Evolutionary conservation across 1,284 basidiomycete species (phyloP), one percentile per base, ranked within the genome.

Genomic region (Trichosporon coremiiforme): DNA sequence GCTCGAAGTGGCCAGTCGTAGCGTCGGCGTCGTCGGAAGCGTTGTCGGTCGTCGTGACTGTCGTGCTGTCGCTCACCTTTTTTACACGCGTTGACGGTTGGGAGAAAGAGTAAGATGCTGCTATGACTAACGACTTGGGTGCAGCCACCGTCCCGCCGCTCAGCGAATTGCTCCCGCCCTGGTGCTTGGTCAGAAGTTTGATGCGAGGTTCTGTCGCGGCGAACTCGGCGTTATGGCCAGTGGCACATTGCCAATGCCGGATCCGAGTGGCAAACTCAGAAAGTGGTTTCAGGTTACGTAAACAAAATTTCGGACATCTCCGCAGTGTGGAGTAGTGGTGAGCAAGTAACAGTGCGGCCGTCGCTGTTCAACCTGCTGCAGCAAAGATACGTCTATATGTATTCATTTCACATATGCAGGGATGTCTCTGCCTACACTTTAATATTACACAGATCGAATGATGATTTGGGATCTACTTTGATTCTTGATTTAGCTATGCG

Each of bases 21-120:
- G n/a, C 57, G 57, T 17, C 17, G 31, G 31, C 31, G 31, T 15
- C 6, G 29, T 62, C 57, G 57, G 29, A 33, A 33, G 29, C 29
- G 29, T 62, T 33, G 57, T 33, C 57, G 29, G 31, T 7, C 55
- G 57, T 33, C 57, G 57, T 62, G 57, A 35, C 29, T 62, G 31
- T 33, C 31, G 57, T 62, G 57, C 57, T 62, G 57, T 62, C 57
- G 57, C 57, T 62, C 57, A 62, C 57, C 57, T 62, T 62, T 62
- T 62, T 62, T 62, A 31, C 57, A 62, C 57, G 57, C 57, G 57
- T 62, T 62, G 57, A 62, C 17, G 57, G 57, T 62, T 62, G 57
- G 41, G 57, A 62, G 31, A 33, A 62, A 62, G 57, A 62, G 31
- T 33, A 35, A 62, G 57, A 62, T 62, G 57, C 17, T 62, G 25